These are phyloP conservation scores for Limnanthes douglasii DNA, from an alignment of 345 rosid species.

Conservation along the genomic window DNA sequence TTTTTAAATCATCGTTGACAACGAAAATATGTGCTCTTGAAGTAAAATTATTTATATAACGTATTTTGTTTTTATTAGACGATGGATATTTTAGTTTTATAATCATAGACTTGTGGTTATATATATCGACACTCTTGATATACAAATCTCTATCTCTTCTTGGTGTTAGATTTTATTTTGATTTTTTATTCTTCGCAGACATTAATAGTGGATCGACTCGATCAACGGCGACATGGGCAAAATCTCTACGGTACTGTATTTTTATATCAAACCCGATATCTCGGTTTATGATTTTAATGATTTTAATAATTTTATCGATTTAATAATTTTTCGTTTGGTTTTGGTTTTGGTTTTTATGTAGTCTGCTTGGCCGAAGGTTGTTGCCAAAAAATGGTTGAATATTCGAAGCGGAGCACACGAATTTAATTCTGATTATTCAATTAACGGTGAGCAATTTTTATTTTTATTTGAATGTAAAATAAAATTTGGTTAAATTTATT, in stretches of 20 bases:
- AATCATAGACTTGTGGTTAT: slow-evolving; percentile 6
- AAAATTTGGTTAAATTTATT: not conserved
- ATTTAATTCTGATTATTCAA: slow-evolving; percentile 54
- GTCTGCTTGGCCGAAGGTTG: slow-evolving; percentile 67
- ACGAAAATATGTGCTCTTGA: slow-evolving; percentile 13
- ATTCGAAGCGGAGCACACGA: slow-evolving; percentile 49
- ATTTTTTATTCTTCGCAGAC: slow-evolving; percentile 14
- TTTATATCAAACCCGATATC: not conserved
- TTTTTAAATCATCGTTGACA: slow-evolving; percentile 18
- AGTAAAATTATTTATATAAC: slow-evolving; percentile 11
- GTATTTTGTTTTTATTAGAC: slow-evolving; percentile 9
- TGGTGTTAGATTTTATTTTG: slow-evolving; percentile 10
- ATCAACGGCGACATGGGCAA: slow-evolving; percentile 25
- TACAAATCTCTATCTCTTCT: slow-evolving; percentile 16
- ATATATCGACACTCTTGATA: slow-evolving; percentile 8
- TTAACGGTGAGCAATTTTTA: slow-evolving; percentile 24
- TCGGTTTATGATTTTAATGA: no score
- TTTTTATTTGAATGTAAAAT: not conserved
- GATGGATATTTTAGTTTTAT: slow-evolving; percentile 4
- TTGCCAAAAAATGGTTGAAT: slow-evolving; percentile 78
- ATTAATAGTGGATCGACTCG: slow-evolving; percentile 18
- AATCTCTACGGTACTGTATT: slow-evolving; percentile 49
- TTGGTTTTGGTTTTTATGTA: slow-evolving; percentile 4
- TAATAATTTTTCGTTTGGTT: not conserved
- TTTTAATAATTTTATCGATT: not conserved